Evolutionary conservation across 2,329 filamentous ascomycete species (phyloP).

Genomic region (Xylariomycetidae sp.): DNA sequence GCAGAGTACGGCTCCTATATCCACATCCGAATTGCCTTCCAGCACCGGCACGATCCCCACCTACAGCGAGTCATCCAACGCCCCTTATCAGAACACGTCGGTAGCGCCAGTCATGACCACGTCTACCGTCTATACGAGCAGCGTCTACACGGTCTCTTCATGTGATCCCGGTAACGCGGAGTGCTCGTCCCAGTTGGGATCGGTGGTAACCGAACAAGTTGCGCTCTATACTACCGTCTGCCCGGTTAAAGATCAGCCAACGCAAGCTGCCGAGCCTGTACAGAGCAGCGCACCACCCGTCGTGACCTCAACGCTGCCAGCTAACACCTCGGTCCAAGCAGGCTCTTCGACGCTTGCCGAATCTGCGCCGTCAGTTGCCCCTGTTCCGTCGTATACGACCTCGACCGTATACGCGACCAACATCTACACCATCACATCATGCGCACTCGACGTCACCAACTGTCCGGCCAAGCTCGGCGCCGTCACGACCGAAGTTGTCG

Average conservation of each 20-base stretch:
- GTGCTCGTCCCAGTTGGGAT: constrained; percentile 18
- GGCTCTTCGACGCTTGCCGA: constrained; percentile 2
- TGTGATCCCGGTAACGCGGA: constrained; percentile 14
- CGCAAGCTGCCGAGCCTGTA: too few species aligned
- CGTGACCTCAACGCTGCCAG: too few species aligned
- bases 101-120: constrained; percentile 15
- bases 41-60: too few species aligned
- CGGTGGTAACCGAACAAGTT: constrained; percentile 20
- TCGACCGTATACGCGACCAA: constrained; percentile 26
- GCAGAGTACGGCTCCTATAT: too few species aligned
- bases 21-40: neutral
- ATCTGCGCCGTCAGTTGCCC: neutral
- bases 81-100: constrained; percentile 4
- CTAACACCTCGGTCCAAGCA: too few species aligned
- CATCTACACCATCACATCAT: constrained; percentile 24
- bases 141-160: constrained; percentile 21
- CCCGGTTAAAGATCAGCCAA: constrained; percentile 15
- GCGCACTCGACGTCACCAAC: constrained; percentile 20
- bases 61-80: constrained; percentile 12
- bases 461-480: constrained; percentile 18
- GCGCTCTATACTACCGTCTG: constrained; percentile 23
- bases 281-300: too few species aligned
- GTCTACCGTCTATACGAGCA: constrained; percentile 22
- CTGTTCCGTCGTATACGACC: constrained; percentile 18
- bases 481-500: constrained; percentile 22